Conservation (phyloP, 2,329 filamentous ascomycete species). For the Fusarium irregulare region DNA sequence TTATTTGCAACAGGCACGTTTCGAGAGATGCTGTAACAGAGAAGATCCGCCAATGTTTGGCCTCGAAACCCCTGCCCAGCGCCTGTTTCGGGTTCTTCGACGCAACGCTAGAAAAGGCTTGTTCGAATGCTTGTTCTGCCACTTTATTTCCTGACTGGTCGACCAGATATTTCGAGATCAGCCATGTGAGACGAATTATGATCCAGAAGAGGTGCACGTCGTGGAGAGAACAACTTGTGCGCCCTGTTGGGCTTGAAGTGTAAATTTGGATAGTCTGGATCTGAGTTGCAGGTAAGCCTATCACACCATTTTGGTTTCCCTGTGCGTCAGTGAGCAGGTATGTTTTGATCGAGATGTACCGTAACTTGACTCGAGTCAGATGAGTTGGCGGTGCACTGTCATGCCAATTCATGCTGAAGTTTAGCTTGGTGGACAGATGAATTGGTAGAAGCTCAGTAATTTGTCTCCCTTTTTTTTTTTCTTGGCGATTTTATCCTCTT, state of each 20-base stretch:
- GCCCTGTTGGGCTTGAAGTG: slow-evolving; percentile 5
- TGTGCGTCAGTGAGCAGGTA: background rate
- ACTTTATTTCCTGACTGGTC: slow-evolving; percentile 23
- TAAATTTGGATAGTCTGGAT: slow-evolving; percentile 8
- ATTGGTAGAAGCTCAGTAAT: background rate
- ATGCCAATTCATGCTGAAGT: background rate
- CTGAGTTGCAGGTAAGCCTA: slow-evolving; percentile 2
- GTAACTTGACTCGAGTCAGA: slow-evolving; percentile 8
- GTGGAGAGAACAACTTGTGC: background rate
- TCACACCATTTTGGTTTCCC: slow-evolving; percentile 24
- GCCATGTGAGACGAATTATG: slow-evolving; percentile 9
- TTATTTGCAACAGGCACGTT: slow-evolving; percentile 26
- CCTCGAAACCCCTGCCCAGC: slow-evolving; percentile 19
- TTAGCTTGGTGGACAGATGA: background rate
- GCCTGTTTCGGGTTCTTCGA: slow-evolving; percentile 26
- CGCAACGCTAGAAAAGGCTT: slow-evolving; percentile 37
- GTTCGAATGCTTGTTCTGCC: slow-evolving; percentile 35
- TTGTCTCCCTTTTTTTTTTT: slow-evolving; percentile 11
- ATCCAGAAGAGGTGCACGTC: slow-evolving; percentile 16
- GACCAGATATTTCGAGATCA: slow-evolving; percentile 9
- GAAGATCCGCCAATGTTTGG: slow-evolving; percentile 25
- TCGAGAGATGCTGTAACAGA: slow-evolving; percentile 27
- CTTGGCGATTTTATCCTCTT: slow-evolving; percentile 14
- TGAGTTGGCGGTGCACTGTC: background rate
- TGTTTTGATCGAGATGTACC: slow-evolving; percentile 3